Evolutionary conservation across 140 eudicot species (phyloP), one percentile per base, ranked within the genome.

Genomic region (Oenanthe javanica): DNA sequence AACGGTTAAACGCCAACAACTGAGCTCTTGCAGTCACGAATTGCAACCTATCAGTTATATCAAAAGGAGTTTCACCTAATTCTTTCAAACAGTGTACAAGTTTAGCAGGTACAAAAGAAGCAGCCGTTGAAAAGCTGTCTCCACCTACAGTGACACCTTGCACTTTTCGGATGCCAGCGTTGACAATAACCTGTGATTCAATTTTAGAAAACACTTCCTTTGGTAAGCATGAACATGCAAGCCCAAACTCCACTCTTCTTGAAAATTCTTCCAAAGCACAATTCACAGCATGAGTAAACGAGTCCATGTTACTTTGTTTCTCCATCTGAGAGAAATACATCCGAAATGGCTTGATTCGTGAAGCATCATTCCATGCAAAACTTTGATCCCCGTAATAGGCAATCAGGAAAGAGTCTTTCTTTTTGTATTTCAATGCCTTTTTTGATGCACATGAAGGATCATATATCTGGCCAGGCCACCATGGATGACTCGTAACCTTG

Each of bases 391-490:
- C 98, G 80, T 88, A 91, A 82, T 91, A 93, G 13, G 91, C 88
- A 16, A 93, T 79, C 48, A 91, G 67, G 77, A 85, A 84, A 43
- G 89, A 71, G 12, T 83, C 89, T 11, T 79, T 84, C 87, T 82
- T 86, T 4, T 50, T 77, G 80, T 88, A 76, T 50, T 84, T 89
- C 83, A 40, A 84, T 25, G 91, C 93, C 69, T 84, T 82, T 21
- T 87, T 79, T 1, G 91, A 87, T 70, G 91, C 84, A 85, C 81
- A 90, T 27, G 86, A 84, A 9, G 87, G 86, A 61, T 85, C 88
- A 64, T 86, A 75, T 76, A 93, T 84, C 82, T 85, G 90, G 16
- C 93, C 98, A 19, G 98, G 97, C 97, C 97, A 93, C 97, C 97
- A 93, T 0, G 89, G 93, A 85, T 90, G 92, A 71, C 90, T 84